Evolutionary conservation across 345 rosid species (phyloP).

Genomic region (Syzygium jambos): DNA sequence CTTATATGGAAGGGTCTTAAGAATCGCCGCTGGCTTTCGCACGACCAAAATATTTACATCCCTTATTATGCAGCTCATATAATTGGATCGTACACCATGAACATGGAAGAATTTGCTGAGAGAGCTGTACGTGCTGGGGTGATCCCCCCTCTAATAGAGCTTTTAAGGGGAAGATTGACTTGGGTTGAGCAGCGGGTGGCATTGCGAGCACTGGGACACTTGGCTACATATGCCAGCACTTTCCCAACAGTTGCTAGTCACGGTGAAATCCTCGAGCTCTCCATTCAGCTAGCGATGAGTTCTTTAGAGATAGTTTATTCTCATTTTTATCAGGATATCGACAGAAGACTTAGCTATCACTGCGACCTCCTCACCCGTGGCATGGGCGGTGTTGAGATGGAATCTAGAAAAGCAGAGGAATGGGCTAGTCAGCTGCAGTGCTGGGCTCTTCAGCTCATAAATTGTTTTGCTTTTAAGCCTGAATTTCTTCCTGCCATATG

Average conservation of each 20-base stretch:
- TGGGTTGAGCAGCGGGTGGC: constrained; percentile 99
- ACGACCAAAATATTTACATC: constrained; percentile 93
- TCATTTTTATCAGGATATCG: constrained; percentile 82
- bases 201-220: constrained; percentile 89
- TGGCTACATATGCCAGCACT: constrained; percentile 87
- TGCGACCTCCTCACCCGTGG: constrained; percentile 98
- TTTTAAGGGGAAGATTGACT: constrained; percentile 85
- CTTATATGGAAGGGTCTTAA: constrained; percentile 96
- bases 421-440: constrained; percentile 99
- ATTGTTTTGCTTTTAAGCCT: constrained; percentile 96
- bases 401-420: constrained; percentile 96
- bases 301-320: constrained; percentile 94
- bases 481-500: constrained; percentile 91
- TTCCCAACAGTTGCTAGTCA: constrained; percentile 74
- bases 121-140: constrained; percentile 82
- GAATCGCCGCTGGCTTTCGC: constrained; percentile 90
- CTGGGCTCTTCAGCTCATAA: constrained; percentile 99
- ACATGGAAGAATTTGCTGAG: constrained; percentile 96
- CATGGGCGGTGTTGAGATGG: constrained; percentile 99
- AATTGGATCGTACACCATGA: constrained; percentile 98
- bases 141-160: constrained; percentile 83
- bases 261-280: constrained; percentile 82
- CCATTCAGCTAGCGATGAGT: constrained; percentile 87
- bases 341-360: constrained; percentile 81
- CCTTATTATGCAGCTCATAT: constrained; percentile 99